These are phyloP conservation scores for Trichoderma sp. DNA, from an alignment of 2,329 filamentous ascomycete genomes.

Conservation along the genomic window DNA sequence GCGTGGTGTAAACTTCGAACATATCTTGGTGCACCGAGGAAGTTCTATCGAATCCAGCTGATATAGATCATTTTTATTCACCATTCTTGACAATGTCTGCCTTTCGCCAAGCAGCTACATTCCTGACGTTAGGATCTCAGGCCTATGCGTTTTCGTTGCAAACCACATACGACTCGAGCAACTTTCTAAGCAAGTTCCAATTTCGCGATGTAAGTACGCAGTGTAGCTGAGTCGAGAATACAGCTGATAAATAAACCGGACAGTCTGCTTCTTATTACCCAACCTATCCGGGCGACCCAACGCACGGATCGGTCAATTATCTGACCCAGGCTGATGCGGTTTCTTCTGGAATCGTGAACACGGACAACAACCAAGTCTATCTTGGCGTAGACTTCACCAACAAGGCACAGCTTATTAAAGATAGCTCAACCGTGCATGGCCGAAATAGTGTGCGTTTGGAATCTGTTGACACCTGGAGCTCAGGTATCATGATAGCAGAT, in stretches of 20 bases:
- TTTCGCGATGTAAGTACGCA: background rate
- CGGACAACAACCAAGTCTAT: background rate
- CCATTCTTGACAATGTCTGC: background rate
- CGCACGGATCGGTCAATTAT: background rate
- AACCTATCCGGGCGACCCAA: background rate
- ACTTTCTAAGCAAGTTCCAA: background rate
- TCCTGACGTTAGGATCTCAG: background rate
- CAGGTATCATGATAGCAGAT: background rate
- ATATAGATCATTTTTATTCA: background rate
- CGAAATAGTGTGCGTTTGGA: background rate
- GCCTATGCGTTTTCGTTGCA: background rate
- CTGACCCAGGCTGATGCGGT: background rate
- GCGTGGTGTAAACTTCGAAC: background rate
- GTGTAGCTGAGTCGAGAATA: background rate
- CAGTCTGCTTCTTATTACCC: background rate
- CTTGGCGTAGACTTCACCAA: background rate
- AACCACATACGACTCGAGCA: background rate
- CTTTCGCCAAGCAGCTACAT: background rate
- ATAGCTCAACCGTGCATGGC: background rate
- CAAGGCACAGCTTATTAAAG: background rate
- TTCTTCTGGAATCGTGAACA: background rate
- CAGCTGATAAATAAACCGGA: background rate
- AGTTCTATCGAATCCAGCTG: background rate
- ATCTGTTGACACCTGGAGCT: background rate
- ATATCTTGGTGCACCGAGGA: background rate